phyloP scores from a whole-genome alignment of 208 protist species.

The Zelonia costaricensis region DNA sequence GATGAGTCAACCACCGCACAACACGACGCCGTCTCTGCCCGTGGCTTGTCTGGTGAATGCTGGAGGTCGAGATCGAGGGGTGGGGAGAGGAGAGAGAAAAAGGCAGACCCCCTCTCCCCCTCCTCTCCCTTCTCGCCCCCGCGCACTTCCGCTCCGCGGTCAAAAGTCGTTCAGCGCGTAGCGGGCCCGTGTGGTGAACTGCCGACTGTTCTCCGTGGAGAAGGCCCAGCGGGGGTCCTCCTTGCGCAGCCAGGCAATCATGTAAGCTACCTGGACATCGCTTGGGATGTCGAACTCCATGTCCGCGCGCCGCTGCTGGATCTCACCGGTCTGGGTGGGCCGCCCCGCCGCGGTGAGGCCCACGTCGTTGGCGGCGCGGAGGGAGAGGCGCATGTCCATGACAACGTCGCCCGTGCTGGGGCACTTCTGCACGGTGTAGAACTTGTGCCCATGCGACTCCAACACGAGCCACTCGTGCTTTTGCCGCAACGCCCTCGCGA shows the following conservation, averaged over 20 bases:
- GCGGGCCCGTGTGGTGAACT: slow-evolving; percentile 80
- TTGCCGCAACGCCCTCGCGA: slow-evolving; percentile 70
- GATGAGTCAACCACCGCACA: too few relatives aligned
- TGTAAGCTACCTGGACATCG: slow-evolving; percentile 87
- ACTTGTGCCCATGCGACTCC: slow-evolving; percentile 70
- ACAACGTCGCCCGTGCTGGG: slow-evolving; percentile 82
- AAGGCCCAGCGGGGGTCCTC: slow-evolving; percentile 91
- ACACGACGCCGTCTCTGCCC: too few relatives aligned
- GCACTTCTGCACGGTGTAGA: slow-evolving; percentile 89
- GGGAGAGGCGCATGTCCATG: slow-evolving; percentile 81
- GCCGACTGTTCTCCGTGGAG: slow-evolving; percentile 89
- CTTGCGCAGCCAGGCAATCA: slow-evolving; percentile 92
- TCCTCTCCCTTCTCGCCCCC: too few relatives aligned
- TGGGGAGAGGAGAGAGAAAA: too few relatives aligned
- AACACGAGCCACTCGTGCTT: slow-evolving; percentile 92
- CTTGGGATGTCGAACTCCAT: slow-evolving; percentile 90
- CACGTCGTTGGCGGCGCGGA: slow-evolving; percentile 86
- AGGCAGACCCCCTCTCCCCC: too few relatives aligned
- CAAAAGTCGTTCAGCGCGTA: slow-evolving; percentile 89
- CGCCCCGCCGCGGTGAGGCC: slow-evolving; percentile 69
- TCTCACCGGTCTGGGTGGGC: slow-evolving; percentile 83
- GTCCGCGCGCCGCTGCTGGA: slow-evolving; percentile 77
- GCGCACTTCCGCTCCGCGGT: neutral
- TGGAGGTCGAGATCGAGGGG: too few relatives aligned
- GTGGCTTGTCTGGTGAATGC: too few relatives aligned